These are phyloP conservation scores for Hymenoscyphus albidus DNA, from an alignment of 2,329 filamentous ascomycete species.

Conservation along the genomic window DNA sequence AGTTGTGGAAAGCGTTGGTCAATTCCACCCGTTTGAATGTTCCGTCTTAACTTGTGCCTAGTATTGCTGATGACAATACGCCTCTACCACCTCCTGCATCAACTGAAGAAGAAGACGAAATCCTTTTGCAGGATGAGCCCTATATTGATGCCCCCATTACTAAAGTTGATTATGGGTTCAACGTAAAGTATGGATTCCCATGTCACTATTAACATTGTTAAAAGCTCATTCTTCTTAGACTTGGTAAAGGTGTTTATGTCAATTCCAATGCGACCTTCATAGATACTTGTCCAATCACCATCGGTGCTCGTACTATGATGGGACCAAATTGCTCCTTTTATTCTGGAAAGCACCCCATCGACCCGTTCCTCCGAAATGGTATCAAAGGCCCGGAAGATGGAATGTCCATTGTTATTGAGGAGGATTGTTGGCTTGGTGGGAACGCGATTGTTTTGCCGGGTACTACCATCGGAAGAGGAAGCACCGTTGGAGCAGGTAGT, in stretches of 20 bases:
- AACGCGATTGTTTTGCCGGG: slow-evolving; percentile 69
- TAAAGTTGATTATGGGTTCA: slow-evolving; percentile 73
- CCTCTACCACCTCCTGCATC: slow-evolving; percentile 58
- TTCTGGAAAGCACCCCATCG: slow-evolving; percentile 71
- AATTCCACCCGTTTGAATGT: slow-evolving; percentile 4
- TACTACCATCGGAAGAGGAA: slow-evolving; percentile 71
- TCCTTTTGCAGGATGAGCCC: slow-evolving; percentile 58
- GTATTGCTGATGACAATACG: slow-evolving; percentile 53
- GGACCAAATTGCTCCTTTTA: slow-evolving; percentile 77
- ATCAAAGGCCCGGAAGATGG: slow-evolving; percentile 71
- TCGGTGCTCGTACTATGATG: slow-evolving; percentile 73
- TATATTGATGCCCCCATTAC: slow-evolving; percentile 65
- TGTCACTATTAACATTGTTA: neutral
- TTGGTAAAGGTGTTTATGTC: slow-evolving; percentile 70
- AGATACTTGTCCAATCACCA: slow-evolving; percentile 69
- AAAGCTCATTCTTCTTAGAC: slow-evolving; percentile 34
- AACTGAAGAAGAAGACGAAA: slow-evolving; percentile 61
- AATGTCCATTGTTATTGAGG: slow-evolving; percentile 68
- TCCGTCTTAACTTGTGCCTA: slow-evolving; percentile 13
- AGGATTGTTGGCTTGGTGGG: slow-evolving; percentile 78
- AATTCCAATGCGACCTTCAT: slow-evolving; percentile 73
- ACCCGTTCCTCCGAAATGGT: slow-evolving; percentile 70
- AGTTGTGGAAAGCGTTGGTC: slow-evolving; percentile 68
- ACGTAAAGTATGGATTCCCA: slow-evolving; percentile 51
- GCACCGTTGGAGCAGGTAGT: slow-evolving; percentile 73